phyloP scores from a whole-genome alignment of 2,329 filamentous ascomycete genomes.

The Arthroderma sp. region DNA sequence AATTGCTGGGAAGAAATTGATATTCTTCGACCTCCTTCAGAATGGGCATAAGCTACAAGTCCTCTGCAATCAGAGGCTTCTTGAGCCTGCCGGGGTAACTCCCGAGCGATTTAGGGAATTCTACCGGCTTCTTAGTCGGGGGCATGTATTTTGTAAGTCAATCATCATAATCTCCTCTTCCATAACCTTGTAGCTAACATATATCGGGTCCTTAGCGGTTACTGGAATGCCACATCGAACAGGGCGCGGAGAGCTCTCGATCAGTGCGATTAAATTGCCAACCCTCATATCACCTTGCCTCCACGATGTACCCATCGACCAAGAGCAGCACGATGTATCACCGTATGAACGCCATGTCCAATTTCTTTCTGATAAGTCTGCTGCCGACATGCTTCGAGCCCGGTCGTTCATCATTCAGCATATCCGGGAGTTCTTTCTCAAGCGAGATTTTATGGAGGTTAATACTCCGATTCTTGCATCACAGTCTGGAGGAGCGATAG shows the following conservation, averaged over 20 bases:
- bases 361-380: constrained; percentile 60
- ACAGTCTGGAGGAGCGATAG: constrained; percentile 73
- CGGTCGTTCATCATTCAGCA: constrained; percentile 61
- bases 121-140: constrained; percentile 56
- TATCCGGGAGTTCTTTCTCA: constrained; percentile 60
- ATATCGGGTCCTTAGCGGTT: constrained; percentile 40
- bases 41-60: constrained; percentile 61
- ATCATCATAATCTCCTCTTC: constrained; percentile 3
- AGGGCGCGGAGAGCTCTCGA: constrained; percentile 58
- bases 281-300: constrained; percentile 63
- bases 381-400: constrained; percentile 57
- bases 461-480: constrained; percentile 78
- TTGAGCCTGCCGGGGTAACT: constrained; percentile 24
- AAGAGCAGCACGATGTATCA: constrained; percentile 58
- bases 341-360: constrained; percentile 73
- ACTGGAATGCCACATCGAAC: constrained; percentile 59
- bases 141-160: constrained; percentile 68
- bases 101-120: constrained; percentile 44
- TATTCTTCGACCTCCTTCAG: constrained; percentile 71
- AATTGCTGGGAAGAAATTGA: constrained; percentile 59
- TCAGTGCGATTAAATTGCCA: constrained; percentile 57
- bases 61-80: constrained; percentile 52
- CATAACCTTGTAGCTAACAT: constrained; percentile 4
- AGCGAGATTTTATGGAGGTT: constrained; percentile 67
- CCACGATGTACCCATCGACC: constrained; percentile 59